Evolutionary conservation across 1,284 basidiomycete genomes (phyloP), one percentile per base, ranked within the genome.

Genomic region (Megacollybia platyphylla): DNA sequence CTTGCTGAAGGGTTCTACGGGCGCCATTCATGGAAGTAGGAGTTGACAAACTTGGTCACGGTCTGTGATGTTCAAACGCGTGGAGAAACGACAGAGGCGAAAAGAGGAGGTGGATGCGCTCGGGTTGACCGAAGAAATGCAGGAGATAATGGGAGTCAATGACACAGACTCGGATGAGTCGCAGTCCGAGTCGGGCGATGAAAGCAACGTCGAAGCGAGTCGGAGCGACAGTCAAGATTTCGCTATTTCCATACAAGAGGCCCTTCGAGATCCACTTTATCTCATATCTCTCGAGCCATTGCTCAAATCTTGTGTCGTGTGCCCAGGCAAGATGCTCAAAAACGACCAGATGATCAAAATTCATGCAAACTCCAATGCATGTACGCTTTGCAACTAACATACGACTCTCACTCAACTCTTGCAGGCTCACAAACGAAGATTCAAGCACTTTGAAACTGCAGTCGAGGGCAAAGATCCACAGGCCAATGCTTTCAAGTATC

Each of bases 311-410:
- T 90, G 87, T 54, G 68, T 84, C 3, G 55, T 84, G 7, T 91
- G 87, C 58, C 86, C 82, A 4, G 78, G 78, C 28, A 88, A 84
- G 55, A 52, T 71, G 13, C 64, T 91, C 42, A 88, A 87, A 59
- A 73, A 75, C 43, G 47, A 55, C 9, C 67, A 65, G 42, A 80
- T 85, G 75, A 65, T 72, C 10, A 61, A 68, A 45, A 60, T 71
- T 8, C 87, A 91, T 60, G 62, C 69, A 45, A 63, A 62, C 13
- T 82, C 84, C 41, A 75, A 71, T 55, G 87, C 79, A 68, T 60
- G 82, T 76, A 52, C 46, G 56, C 51, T 66, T 55, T 47, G 40
- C 44, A 46, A 41, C 39, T 36, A 27, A 17, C 43, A 37, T 44
- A 20, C 42, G 44, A 43, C 37, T 15, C 15, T 15, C 46, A 43